phyloP scores from a whole-genome alignment of 495 filamentous ascomycete genomes.

The Talaromyces proteolyticus region DNA sequence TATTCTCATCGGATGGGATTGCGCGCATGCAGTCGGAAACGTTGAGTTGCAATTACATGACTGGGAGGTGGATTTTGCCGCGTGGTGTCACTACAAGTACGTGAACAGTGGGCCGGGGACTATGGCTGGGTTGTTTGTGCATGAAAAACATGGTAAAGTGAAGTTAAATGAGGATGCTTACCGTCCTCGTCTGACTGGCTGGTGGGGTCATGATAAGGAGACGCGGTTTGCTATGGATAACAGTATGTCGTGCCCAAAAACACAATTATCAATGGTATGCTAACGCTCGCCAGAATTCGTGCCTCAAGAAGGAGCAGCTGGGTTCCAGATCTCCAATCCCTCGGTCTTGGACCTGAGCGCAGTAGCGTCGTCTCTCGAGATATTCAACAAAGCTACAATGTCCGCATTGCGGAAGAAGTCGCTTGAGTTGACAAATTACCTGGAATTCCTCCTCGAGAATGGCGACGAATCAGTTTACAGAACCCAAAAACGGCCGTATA shows the following conservation, averaged over 20 bases:
- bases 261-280: neutral
- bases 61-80: slow-evolving; percentile 94
- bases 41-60: slow-evolving; percentile 76
- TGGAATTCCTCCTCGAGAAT: slow-evolving; percentile 69
- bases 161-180: slow-evolving; percentile 34
- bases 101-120: slow-evolving; percentile 85
- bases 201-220: slow-evolving; percentile 81
- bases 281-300: slow-evolving; percentile 47
- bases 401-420: slow-evolving; percentile 66
- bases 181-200: slow-evolving; percentile 65
- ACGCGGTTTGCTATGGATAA: slow-evolving; percentile 77
- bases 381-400: slow-evolving; percentile 75
- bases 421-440: slow-evolving; percentile 67
- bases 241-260: slow-evolving; percentile 22
- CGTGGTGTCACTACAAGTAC: slow-evolving; percentile 99
- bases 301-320: slow-evolving; percentile 59
- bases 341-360: slow-evolving; percentile 56
- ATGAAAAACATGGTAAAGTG: slow-evolving; percentile 62
- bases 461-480: too few species aligned
- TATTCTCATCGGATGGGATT: slow-evolving; percentile 87
- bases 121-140: slow-evolving; percentile 84
- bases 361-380: slow-evolving; percentile 67
- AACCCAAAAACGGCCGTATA: slow-evolving; percentile 48
- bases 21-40: slow-evolving; percentile 92
- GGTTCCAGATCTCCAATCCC: slow-evolving; percentile 59